These are phyloP conservation scores for Ophiostoma tasmaniense DNA, from an alignment of 2,329 filamentous ascomycete genomes.

Conservation along the genomic window DNA sequence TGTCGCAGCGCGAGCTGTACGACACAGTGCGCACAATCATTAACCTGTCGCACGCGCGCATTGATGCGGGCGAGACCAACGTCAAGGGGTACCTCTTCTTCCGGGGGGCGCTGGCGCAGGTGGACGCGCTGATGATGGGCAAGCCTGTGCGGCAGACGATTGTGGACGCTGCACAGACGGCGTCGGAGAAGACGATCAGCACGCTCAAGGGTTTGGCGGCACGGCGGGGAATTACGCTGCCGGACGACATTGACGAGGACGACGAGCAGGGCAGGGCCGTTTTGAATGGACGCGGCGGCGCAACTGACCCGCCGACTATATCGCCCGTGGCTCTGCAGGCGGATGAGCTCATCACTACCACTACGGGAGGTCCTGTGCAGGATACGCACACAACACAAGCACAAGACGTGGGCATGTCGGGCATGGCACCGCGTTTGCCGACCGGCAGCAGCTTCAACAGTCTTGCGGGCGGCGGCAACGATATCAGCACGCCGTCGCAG, in stretches of 20 bases:
- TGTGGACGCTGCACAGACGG: slow-evolving; percentile 6
- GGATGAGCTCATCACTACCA: background rate
- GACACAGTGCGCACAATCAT: slow-evolving; percentile 10
- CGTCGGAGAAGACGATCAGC: background rate
- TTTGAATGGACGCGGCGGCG: background rate
- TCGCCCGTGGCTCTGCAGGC: background rate
- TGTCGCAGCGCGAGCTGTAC: slow-evolving; percentile 21
- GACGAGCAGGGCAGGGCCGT: background rate
- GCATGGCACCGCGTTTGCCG: background rate
- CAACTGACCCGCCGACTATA: background rate
- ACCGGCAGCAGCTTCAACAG: background rate
- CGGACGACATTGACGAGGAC: slow-evolving; percentile 6
- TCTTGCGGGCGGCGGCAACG: background rate
- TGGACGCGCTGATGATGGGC: slow-evolving; percentile 18
- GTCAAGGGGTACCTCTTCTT: slow-evolving; percentile 21
- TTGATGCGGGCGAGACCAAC: slow-evolving; percentile 22
- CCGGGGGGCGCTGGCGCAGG: slow-evolving; percentile 17
- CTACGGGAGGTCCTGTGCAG: background rate
- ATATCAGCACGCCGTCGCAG: slow-evolving; percentile 8
- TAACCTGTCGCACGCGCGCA: slow-evolving; percentile 14
- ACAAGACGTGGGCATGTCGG: background rate
- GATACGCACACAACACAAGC: background rate
- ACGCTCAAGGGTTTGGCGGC: slow-evolving; percentile 9
- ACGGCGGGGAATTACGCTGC: slow-evolving; percentile 5
- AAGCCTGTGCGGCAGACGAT: slow-evolving; percentile 11